Base-by-base conservation (phyloP, 139 green algal genomes). In the Astrephomene gubernaculifera region DNA sequence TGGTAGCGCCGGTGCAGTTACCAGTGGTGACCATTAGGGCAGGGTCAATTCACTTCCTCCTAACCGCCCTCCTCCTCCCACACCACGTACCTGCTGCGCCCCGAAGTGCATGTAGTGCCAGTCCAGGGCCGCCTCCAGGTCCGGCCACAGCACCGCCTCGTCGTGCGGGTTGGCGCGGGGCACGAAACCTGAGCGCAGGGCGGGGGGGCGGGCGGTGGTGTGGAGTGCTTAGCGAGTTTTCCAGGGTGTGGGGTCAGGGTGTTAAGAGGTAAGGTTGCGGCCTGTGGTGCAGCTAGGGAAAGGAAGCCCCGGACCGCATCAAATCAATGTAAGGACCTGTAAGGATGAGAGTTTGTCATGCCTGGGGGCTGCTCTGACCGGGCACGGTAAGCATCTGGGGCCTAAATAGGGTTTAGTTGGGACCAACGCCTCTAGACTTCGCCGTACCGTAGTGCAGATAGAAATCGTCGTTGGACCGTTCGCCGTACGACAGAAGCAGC, bases 381-480 rank as follows among this genome's bases (percentile, higher is more conserved):
- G n/a, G n/a, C n/a, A n/a, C n/a, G n/a, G n/a, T n/a, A n/a, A n/a
- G n/a, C n/a, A n/a, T n/a, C n/a, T n/a, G n/a, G n/a, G n/a, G n/a
- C n/a, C n/a, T n/a, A n/a, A n/a, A n/a, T n/a, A n/a, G n/a, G n/a
- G n/a, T n/a, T n/a, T n/a, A n/a, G n/a, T n/a, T n/a, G n/a, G n/a
- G n/a, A n/a, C n/a, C n/a, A n/a, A n/a, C n/a, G n/a, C n/a, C n/a
- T n/a, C n/a, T n/a, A n/a, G n/a, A n/a, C n/a, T n/a, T n/a, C n/a
- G n/a, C n/a, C n/a, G 38, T 29, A 83, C 83, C 87, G 71, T 87
- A 87, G 54, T 87, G 81, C 36, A 95, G 41, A 35, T 97, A 44
- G 31, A 98, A 98, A 74, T 98, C 92, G 52, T 98, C 95, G 73
- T 96, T 97, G 79, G 44, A 60, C 4, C 96, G 88, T 68, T 98